phyloP scores from a whole-genome alignment of 768 basidiomycete species.

The Lactifluus subvellereus region DNA sequence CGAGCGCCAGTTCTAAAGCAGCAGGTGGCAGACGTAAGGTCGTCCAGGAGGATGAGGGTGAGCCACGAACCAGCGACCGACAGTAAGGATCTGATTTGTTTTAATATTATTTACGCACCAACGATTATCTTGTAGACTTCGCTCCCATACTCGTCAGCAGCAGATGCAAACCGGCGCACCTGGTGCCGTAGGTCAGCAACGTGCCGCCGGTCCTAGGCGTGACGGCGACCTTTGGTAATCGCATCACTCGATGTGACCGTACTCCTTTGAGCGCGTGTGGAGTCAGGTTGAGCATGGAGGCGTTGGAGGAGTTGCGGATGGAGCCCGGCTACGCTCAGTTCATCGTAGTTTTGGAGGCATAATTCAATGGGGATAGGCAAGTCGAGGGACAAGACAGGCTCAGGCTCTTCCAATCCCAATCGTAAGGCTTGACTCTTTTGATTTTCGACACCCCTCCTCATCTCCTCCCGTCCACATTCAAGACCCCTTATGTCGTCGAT shows the following conservation, averaged over 20 bases:
- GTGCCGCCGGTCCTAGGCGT: slow-evolving; percentile 34
- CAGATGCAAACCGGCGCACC: slow-evolving; percentile 56
- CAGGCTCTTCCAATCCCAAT: slow-evolving; percentile 11
- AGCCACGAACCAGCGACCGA: slow-evolving; percentile 73
- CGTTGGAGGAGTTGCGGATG: slow-evolving; percentile 34
- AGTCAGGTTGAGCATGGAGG: slow-evolving; percentile 42
- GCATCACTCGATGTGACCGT: slow-evolving; percentile 7
- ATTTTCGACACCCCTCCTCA: slow-evolving; percentile 11
- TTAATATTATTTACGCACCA: slow-evolving; percentile 17
- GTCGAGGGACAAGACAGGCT: slow-evolving; percentile 19
- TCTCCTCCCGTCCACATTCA: slow-evolving; percentile 8
- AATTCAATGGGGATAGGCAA: slow-evolving; percentile 34
- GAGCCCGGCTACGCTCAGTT: slow-evolving; percentile 31
- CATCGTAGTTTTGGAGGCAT: slow-evolving; percentile 33
- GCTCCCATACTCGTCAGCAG: slow-evolving; percentile 69
- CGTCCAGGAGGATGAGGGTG: slow-evolving; percentile 72
- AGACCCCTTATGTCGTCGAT: slow-evolving; percentile 19
- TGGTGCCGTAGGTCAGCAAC: slow-evolving; percentile 43
- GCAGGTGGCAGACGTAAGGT: slow-evolving; percentile 67
- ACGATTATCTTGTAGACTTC: slow-evolving; percentile 49
- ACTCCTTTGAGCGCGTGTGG: slow-evolving; percentile 38
- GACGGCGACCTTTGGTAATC: slow-evolving; percentile 46
- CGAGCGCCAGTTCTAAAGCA: slow-evolving; percentile 57
- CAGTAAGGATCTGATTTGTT: slow-evolving; percentile 52
- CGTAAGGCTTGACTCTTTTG: slow-evolving; percentile 7